Evolutionary conservation across 2,329 filamentous ascomycete genomes (phyloP).

Genomic region (Aspergillus melleus): DNA sequence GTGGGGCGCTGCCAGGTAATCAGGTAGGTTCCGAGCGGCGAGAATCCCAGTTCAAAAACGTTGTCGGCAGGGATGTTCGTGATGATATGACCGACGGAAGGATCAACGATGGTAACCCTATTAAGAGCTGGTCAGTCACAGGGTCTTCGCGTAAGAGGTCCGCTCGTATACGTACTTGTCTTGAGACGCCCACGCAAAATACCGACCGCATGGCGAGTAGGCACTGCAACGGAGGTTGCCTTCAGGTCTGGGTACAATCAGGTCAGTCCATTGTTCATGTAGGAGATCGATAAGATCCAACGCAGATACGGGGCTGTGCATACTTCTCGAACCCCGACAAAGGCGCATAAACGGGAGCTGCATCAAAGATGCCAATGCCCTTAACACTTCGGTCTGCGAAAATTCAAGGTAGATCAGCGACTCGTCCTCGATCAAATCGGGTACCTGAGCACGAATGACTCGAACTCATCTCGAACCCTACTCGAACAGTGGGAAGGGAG

Average conservation of each 20-base stretch:
- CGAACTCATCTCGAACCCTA: neutral
- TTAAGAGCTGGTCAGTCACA: neutral
- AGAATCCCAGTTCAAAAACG: slow-evolving; percentile 94
- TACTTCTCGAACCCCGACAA: slow-evolving; percentile 73
- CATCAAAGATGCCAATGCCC: slow-evolving; percentile 90
- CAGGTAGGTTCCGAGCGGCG: slow-evolving; percentile 84
- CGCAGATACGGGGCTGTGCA: neutral
- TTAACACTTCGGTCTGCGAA: slow-evolving; percentile 83
- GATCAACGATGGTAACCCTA: slow-evolving; percentile 80
- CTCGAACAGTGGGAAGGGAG: neutral
- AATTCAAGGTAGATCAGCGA: slow-evolving; percentile 18
- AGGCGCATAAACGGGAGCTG: slow-evolving; percentile 81
- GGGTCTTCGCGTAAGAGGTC: neutral
- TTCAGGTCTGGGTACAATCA: slow-evolving; percentile 65
- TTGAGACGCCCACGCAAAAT: slow-evolving; percentile 90
- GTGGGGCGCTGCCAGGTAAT: slow-evolving; percentile 94
- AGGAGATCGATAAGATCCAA: neutral
- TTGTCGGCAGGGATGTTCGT: slow-evolving; percentile 75
- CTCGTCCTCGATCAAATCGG: neutral
- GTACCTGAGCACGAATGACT: neutral
- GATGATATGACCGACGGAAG: slow-evolving; percentile 71
- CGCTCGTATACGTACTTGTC: slow-evolving; percentile 57
- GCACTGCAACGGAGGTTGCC: slow-evolving; percentile 91
- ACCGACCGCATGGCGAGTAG: slow-evolving; percentile 94
- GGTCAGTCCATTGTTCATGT: neutral